phyloP scores from a whole-genome alignment of 371 early-diverging fungal species.

The Saksenaea vasiformis region DNA sequence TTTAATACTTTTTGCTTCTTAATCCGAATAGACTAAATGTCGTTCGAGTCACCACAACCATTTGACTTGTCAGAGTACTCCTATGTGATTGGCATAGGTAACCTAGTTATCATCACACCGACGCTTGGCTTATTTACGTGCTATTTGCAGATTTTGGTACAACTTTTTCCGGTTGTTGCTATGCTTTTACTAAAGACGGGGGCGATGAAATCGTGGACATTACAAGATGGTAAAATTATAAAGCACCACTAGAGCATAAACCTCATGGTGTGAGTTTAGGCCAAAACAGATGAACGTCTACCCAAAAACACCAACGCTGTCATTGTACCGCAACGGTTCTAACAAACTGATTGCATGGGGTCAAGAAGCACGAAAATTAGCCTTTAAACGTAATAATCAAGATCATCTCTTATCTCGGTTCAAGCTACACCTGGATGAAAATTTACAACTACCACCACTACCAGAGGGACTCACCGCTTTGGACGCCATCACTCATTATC shows the following conservation, averaged over 20 bases:
- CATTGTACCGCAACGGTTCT: constrained; percentile 46
- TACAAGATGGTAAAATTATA: constrained; percentile 38
- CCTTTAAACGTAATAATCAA: constrained; percentile 39
- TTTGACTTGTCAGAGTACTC: constrained; percentile 49
- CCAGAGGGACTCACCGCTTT: constrained; percentile 38
- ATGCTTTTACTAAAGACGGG: constrained; percentile 52
- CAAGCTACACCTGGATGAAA: constrained; percentile 51
- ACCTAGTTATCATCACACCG: not conserved
- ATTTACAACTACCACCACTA: constrained; percentile 31
- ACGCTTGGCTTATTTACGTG: not conserved
- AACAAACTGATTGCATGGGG: constrained; percentile 50
- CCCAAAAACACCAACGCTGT: constrained; percentile 50
- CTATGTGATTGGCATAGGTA: constrained; percentile 55
- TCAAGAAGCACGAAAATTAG: constrained; percentile 46
- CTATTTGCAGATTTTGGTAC: constrained; percentile 56
- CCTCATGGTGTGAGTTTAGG: constrained; percentile 21
- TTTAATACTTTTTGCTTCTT: not conserved
- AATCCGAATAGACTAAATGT: constrained; percentile 4
- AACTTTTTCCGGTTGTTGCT: constrained; percentile 56
- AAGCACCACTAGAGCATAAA: constrained; percentile 12
- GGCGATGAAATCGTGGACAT: constrained; percentile 53
- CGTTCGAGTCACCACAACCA: constrained; percentile 9
- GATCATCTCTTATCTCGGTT: constrained; percentile 45
- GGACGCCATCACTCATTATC: constrained; percentile 45
- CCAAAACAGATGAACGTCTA: constrained; percentile 50